phyloP scores from a whole-genome alignment of 495 filamentous ascomycete species.

The Talaromyces liani region DNA sequence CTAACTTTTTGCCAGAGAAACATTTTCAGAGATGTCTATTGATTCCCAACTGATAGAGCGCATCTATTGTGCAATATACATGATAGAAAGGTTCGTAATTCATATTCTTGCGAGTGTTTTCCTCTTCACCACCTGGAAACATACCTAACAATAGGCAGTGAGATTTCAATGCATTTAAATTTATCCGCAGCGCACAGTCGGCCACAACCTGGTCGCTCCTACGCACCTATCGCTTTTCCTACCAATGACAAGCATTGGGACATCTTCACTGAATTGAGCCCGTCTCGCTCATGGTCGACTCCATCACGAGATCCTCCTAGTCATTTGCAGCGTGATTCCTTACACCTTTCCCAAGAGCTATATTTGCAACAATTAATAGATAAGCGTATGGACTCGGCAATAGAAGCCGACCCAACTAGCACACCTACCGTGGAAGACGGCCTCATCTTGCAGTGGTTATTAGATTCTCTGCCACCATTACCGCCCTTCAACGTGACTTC shows the following conservation, averaged over 20 bases:
- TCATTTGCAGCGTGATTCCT: neutral
- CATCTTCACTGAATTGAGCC: neutral
- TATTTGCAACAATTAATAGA: conserved; percentile 1
- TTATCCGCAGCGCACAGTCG: neutral
- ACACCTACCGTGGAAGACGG: neutral
- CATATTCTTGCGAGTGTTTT: neutral
- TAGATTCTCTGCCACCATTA: conserved; percentile 3
- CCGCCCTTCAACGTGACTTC: neutral
- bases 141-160: conserved; percentile 5
- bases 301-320: neutral
- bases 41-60: conserved; percentile 1
- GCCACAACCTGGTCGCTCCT: neutral
- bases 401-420: neutral
- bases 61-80: conserved; percentile 4
- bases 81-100: conserved; percentile 3
- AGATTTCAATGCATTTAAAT: conserved; percentile 6
- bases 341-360: conserved; percentile 1
- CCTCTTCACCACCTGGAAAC: neutral
- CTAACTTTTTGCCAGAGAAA: neutral
- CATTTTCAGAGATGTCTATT: neutral
- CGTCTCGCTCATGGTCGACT: conserved; percentile 1
- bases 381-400: neutral
- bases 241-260: conserved; percentile 1
- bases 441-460: neutral
- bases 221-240: neutral